Conservation (phyloP, 2,329 filamentous ascomycete species). For the Alternaria sp. region DNA sequence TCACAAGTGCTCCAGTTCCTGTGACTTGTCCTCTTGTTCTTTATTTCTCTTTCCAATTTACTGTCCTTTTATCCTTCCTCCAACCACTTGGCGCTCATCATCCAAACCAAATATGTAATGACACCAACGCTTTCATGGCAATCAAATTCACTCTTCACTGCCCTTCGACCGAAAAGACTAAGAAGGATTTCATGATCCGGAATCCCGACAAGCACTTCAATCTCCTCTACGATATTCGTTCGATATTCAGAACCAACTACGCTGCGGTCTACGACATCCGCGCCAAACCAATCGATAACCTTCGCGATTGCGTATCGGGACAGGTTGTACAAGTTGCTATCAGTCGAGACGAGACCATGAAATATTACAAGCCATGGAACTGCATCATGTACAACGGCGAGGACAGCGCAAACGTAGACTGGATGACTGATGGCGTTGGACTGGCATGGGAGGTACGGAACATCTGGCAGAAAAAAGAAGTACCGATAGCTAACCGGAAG, state of each 20-base stretch:
- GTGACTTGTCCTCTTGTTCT: not conserved
- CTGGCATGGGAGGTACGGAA: not conserved
- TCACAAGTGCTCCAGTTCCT: not conserved
- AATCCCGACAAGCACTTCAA: not conserved
- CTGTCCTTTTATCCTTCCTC: not conserved
- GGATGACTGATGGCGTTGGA: not conserved
- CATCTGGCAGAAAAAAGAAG: not conserved
- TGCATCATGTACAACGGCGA: not conserved
- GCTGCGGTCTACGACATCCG: not conserved
- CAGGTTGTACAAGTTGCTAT: not conserved
- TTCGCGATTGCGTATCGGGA: not conserved
- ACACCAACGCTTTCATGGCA: not conserved
- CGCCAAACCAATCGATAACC: not conserved
- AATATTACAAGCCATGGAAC: not conserved
- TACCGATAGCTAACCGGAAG: not conserved
- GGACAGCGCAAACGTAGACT: not conserved
- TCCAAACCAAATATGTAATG: not conserved
- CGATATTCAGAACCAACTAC: not conserved
- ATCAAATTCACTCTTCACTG: not conserved
- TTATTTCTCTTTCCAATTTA: too few relatives aligned
- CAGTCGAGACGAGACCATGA: not conserved
- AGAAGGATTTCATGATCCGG: not conserved
- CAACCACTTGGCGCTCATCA: not conserved
- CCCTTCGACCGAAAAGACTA: not conserved
- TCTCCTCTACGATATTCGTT: not conserved